A percentile compares a stretch with the other conserved stretches of the same genome.
These are phyloP conservation scores for Singerocomus rubriflavus DNA, from an alignment of 1,284 basidiomycete genomes.

Conservation along the genomic window DNA sequence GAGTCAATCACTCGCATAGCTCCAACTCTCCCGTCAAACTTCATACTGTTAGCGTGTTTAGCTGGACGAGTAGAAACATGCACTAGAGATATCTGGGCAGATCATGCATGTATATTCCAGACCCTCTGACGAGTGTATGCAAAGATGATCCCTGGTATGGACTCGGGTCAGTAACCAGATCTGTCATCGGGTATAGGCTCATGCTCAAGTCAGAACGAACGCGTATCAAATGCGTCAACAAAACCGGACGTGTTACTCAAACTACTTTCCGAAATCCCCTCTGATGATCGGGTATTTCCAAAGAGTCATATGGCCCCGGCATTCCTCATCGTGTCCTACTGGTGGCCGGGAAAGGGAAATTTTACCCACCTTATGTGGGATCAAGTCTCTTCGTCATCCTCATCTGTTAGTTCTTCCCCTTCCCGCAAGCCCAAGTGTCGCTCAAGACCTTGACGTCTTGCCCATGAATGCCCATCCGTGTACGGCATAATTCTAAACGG, in stretches of 20 bases:
- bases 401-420: conserved; percentile 74
- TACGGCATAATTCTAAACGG: conserved; percentile 81
- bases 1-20: not conserved
- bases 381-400: conserved; percentile 48
- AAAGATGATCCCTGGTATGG: not conserved
- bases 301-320: conserved; percentile 83
- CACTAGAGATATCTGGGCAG: not conserved
- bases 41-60: not conserved
- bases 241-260: conserved; percentile 24
- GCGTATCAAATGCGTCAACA: conserved; percentile 9
- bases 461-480: conserved; percentile 84
- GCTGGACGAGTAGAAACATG: not conserved
- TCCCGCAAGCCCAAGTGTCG: conserved; percentile 56
- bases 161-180: conserved; percentile 6
- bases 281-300: conserved; percentile 29
- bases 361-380: conserved; percentile 18
- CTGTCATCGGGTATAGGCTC: not conserved
- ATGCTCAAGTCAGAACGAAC: conserved; percentile 17
- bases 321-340: conserved; percentile 53
- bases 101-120: not conserved
- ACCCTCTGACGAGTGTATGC: not conserved
- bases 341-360: not conserved
- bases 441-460: conserved; percentile 61
- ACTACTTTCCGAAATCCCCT: conserved; percentile 22
- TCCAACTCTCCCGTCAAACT: not conserved